Evolutionary conservation across 257 asterid genomes (phyloP).

Genomic region (Knoxia roxburghii): DNA sequence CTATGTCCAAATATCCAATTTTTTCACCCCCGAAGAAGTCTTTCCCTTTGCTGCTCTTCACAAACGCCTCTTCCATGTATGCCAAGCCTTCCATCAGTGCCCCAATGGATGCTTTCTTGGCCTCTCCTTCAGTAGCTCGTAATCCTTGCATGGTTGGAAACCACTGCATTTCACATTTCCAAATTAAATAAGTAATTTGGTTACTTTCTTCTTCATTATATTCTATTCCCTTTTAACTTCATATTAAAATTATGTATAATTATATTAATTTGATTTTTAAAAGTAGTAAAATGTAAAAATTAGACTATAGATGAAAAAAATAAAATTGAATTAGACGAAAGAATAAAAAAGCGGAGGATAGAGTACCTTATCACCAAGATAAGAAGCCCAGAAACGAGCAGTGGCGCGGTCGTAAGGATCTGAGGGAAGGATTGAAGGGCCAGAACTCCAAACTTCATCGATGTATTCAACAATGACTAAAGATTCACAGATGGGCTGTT

Average conservation of each 20-base stretch:
- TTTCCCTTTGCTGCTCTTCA: constrained; percentile 45
- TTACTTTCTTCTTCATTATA: too few species aligned
- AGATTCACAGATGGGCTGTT: constrained; percentile 38
- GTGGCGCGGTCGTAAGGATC: constrained; percentile 41
- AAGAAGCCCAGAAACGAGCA: constrained; percentile 44
- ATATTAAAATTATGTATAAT: too few species aligned
- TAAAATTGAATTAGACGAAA: too few species aligned
- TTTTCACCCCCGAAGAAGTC: constrained; percentile 48
- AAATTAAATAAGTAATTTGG: too few species aligned
- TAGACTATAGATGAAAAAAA: too few species aligned
- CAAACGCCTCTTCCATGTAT: constrained; percentile 51
- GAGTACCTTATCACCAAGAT: constrained; percentile 18
- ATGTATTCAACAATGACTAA: constrained; percentile 40
- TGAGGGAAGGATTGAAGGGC: constrained; percentile 37
- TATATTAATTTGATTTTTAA: too few species aligned
- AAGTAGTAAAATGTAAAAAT: too few species aligned
- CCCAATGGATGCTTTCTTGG: constrained; percentile 17
- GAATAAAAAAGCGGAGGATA: not conserved
- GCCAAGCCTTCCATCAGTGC: constrained; percentile 32
- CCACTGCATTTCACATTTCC: constrained; percentile 45
- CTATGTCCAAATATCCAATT: constrained; percentile 53
- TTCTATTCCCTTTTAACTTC: too few species aligned
- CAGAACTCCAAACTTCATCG: constrained; percentile 41
- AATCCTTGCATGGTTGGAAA: constrained; percentile 39
- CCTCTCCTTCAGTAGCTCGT: constrained; percentile 32